These are phyloP conservation scores for Zarea fungicola DNA, from an alignment of 2,329 filamentous ascomycete genomes.

Conservation along the genomic window DNA sequence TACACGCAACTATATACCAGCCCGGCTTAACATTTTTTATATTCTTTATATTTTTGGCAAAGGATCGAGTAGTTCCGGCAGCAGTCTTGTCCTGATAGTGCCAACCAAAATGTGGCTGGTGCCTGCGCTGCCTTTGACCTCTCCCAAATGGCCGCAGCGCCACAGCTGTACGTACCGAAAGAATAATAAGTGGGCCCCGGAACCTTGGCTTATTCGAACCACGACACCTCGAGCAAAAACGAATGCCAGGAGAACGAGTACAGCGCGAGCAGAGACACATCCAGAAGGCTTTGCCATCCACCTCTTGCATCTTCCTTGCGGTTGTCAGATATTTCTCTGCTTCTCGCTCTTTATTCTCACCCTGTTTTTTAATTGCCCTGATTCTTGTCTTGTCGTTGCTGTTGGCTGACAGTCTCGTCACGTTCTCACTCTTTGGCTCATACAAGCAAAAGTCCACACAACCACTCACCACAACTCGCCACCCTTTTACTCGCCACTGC, in stretches of 20 bases:
- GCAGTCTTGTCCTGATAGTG: too few relatives aligned
- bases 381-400: conserved; percentile 1
- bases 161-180: conserved; percentile 9
- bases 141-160: not conserved
- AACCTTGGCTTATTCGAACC: conserved; percentile 34
- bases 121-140: not conserved
- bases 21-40: too few relatives aligned
- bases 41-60: too few relatives aligned
- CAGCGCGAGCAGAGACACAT: conserved; percentile 14
- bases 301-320: conserved; percentile 17
- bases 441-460: conserved; percentile 13
- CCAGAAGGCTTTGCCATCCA: conserved; percentile 19
- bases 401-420: conserved; percentile 3
- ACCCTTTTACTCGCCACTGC: not conserved
- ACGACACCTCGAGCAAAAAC: conserved; percentile 36
- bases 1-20: too few relatives aligned
- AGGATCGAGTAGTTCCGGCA: too few relatives aligned
- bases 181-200: conserved; percentile 8
- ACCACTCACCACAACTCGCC: not conserved
- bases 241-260: conserved; percentile 28
- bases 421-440: conserved; percentile 15
- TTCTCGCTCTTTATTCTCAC: conserved; percentile 10
- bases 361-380: conserved; percentile 15
- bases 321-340: conserved; percentile 10
- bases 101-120: not conserved